phyloP scores from a whole-genome alignment of 345 rosid species.

The Pugionium dolabratum region DNA sequence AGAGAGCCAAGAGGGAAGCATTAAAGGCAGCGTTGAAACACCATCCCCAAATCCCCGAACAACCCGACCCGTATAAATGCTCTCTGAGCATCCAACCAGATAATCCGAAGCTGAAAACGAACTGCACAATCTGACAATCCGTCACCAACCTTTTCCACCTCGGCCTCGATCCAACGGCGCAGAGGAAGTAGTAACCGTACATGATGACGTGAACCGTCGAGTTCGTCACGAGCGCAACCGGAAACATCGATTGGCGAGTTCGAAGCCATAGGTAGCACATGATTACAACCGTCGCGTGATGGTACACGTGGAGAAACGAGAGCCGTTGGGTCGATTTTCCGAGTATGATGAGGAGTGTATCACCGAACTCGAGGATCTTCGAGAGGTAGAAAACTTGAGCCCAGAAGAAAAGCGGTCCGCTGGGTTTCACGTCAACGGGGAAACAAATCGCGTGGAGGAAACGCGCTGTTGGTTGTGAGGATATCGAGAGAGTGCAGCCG shows the following conservation, averaged over 20 bases:
- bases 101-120: conserved; percentile 55
- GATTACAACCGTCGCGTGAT: conserved; percentile 68
- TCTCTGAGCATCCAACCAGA: conserved; percentile 56
- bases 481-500: conserved; percentile 62
- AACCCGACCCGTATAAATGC: conserved; percentile 55
- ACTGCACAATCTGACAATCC: conserved; percentile 73
- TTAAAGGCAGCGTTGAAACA: conserved; percentile 65
- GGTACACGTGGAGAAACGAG: conserved; percentile 86
- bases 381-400: conserved; percentile 70
- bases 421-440: conserved; percentile 45
- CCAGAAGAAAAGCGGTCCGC: conserved; percentile 73
- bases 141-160: conserved; percentile 83
- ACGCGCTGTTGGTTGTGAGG: conserved; percentile 17
- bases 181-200: conserved; percentile 65
- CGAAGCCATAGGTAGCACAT: conserved; percentile 72
- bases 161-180: conserved; percentile 61
- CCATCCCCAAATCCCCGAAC: conserved; percentile 70
- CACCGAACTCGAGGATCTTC: conserved; percentile 61
- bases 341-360: conserved; percentile 59
- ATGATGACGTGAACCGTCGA: conserved; percentile 66
- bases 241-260: conserved; percentile 64
- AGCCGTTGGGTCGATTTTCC: conserved; percentile 55
- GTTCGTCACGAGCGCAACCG: conserved; percentile 56
- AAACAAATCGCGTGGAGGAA: conserved; percentile 48
- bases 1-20: conserved; percentile 67